These are phyloP conservation scores for Artomyces pyxidatus DNA, from an alignment of 768 basidiomycete species.

Conservation along the genomic window DNA sequence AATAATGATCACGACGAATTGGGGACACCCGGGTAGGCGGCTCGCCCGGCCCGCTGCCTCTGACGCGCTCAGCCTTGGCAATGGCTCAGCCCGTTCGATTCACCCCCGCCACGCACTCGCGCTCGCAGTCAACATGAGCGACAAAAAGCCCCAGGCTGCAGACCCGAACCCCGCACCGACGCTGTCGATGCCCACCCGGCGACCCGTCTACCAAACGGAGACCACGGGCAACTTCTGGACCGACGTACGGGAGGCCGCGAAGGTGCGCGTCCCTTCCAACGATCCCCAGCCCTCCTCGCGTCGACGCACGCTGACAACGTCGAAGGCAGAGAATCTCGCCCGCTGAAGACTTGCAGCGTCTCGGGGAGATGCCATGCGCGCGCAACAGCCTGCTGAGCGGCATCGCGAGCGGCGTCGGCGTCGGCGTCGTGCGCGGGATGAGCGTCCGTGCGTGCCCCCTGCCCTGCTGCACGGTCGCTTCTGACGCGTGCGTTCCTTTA, in stretches of 20 bases:
- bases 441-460: conserved; percentile 42
- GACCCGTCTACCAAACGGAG: conserved; percentile 22
- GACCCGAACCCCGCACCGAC: too few relatives aligned
- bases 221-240: conserved; percentile 27
- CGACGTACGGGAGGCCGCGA: conserved; percentile 27
- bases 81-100: too few relatives aligned
- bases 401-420: conserved; percentile 71
- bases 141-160: too few relatives aligned
- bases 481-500: background rate
- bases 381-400: conserved; percentile 68
- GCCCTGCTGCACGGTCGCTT: background rate
- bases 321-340: conserved; percentile 39
- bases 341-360: conserved; percentile 46
- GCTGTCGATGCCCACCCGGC: too few relatives aligned
- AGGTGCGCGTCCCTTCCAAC: conserved; percentile 18
- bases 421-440: conserved; percentile 67
- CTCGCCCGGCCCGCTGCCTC: too few relatives aligned
- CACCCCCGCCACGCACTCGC: too few relatives aligned
- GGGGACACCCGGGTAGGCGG: too few relatives aligned
- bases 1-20: too few relatives aligned
- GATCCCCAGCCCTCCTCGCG: background rate
- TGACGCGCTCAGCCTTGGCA: too few relatives aligned
- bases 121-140: too few relatives aligned
- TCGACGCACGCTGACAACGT: background rate
- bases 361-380: conserved; percentile 70